phyloP scores from a whole-genome alignment of 129 eudicot species.

The Flaveria trinervia region DNA sequence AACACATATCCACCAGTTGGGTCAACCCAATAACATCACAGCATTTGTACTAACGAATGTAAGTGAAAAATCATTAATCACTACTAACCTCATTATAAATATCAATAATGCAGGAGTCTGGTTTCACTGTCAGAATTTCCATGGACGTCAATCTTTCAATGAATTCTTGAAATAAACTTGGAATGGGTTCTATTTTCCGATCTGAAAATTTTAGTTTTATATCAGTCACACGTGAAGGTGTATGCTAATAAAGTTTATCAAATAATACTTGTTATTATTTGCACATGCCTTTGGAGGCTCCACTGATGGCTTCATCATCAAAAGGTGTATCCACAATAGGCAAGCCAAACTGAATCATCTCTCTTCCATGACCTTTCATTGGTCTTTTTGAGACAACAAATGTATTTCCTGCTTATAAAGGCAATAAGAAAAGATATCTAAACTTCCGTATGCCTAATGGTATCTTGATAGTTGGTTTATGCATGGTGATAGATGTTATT shows the following conservation, averaged over 20 bases:
- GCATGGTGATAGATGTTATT: not conserved
- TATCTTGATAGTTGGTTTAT: not conserved
- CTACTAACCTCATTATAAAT: slow-evolving; percentile 63
- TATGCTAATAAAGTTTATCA: not conserved
- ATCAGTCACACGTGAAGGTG: slow-evolving; percentile 7
- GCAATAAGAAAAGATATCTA: not conserved
- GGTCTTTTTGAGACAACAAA: slow-evolving; percentile 63
- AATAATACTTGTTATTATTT: not conserved
- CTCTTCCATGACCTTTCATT: slow-evolving; percentile 72
- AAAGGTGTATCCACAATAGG: slow-evolving; percentile 53
- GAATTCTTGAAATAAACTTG: slow-evolving; percentile 56
- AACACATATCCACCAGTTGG: slow-evolving; percentile 25
- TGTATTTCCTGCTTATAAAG: slow-evolving; percentile 55
- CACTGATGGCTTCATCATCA: slow-evolving; percentile 30
- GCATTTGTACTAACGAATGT: not conserved
- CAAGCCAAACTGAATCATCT: slow-evolving; percentile 75
- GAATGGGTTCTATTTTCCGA: slow-evolving; percentile 66
- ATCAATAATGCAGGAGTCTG: slow-evolving; percentile 74
- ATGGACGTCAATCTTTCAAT: slow-evolving; percentile 51
- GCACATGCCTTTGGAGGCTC: slow-evolving; percentile 56
- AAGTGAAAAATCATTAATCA: not conserved
- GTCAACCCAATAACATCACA: slow-evolving; percentile 1
- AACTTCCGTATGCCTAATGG: not conserved
- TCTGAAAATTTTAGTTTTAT: slow-evolving; percentile 41
- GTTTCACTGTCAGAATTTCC: slow-evolving; percentile 57